phyloP scores from a whole-genome alignment of 2,329 filamentous ascomycete genomes.

The Akanthomyces dipterigenus region DNA sequence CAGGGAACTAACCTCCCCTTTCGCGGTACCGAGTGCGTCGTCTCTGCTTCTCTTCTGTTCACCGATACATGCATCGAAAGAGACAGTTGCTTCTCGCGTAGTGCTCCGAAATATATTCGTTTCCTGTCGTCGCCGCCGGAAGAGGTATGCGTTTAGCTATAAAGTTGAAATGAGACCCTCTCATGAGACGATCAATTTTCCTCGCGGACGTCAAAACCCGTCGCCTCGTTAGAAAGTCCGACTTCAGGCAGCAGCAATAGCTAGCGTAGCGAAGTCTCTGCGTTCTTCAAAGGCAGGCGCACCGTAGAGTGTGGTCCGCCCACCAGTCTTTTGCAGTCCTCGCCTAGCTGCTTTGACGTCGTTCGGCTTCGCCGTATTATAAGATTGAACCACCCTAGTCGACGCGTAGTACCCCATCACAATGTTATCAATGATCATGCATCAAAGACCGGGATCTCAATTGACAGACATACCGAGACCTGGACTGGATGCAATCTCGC shows the following conservation, averaged over 20 bases:
- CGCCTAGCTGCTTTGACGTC: neutral
- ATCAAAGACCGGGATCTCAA: neutral
- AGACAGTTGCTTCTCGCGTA: neutral
- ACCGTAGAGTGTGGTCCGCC: neutral
- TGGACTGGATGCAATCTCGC: neutral
- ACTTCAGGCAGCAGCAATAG: neutral
- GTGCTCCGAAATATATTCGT: neutral
- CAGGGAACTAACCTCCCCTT: neutral
- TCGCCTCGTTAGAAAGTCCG: neutral
- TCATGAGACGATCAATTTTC: neutral
- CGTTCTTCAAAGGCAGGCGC: neutral
- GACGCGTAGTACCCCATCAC: neutral
- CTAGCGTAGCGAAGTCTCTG: neutral
- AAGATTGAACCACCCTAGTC: neutral
- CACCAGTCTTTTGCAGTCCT: neutral
- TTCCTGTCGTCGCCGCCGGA: neutral
- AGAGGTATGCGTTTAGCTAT: neutral
- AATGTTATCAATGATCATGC: neutral
- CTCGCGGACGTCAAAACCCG: too few relatives aligned
- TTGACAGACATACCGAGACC: neutral
- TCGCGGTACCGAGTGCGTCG: neutral
- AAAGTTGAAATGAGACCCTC: neutral
- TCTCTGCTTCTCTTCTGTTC: neutral
- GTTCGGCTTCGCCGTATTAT: neutral
- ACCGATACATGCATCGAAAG: neutral